Percentiles rank a stretch among this genome's conserved stretches.
Conservation (phyloP, 2,329 filamentous ascomycete species). For the Thielaviopsis musarum region DNA sequence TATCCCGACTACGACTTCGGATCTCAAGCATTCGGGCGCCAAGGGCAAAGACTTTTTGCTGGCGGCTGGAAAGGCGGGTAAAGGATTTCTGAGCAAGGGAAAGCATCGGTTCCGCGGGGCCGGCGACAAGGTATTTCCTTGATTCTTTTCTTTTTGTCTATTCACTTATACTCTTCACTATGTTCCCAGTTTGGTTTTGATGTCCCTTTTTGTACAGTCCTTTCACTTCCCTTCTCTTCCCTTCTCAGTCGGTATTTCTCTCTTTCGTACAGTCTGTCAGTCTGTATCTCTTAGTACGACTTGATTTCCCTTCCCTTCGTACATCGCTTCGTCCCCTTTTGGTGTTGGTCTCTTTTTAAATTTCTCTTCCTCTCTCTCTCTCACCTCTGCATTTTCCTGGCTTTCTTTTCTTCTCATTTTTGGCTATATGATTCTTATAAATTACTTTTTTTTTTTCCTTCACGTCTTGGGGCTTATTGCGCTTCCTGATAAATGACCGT, state of each 20-base stretch:
- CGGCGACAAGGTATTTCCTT: conserved; percentile 79
- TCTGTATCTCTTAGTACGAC: too few species aligned
- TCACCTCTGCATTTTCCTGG: too few species aligned
- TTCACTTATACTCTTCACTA: neutral
- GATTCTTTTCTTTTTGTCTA: conserved; percentile 21
- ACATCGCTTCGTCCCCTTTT: too few species aligned
- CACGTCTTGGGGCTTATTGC: neutral
- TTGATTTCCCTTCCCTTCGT: too few species aligned
- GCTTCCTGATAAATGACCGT: neutral
- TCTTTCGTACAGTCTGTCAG: too few species aligned
- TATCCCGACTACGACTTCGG: conserved; percentile 18
- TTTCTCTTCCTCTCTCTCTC: too few species aligned
- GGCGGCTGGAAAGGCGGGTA: conserved; percentile 73
- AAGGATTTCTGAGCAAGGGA: conserved; percentile 80
- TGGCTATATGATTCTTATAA: conserved; percentile 5
- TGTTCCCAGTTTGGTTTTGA: too few species aligned
- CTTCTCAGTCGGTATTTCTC: too few species aligned
- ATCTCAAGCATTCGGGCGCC: conserved; percentile 37
- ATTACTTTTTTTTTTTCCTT: neutral
- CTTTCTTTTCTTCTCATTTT: neutral
- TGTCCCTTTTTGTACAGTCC: too few species aligned
- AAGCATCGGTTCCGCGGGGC: conserved; percentile 63
- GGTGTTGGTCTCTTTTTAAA: too few species aligned
- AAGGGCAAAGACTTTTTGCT: conserved; percentile 84
- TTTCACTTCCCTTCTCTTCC: too few species aligned